Evolutionary conservation across 768 basidiomycete genomes (phyloP).

Genomic region (Leccinum subgranulosum): DNA sequence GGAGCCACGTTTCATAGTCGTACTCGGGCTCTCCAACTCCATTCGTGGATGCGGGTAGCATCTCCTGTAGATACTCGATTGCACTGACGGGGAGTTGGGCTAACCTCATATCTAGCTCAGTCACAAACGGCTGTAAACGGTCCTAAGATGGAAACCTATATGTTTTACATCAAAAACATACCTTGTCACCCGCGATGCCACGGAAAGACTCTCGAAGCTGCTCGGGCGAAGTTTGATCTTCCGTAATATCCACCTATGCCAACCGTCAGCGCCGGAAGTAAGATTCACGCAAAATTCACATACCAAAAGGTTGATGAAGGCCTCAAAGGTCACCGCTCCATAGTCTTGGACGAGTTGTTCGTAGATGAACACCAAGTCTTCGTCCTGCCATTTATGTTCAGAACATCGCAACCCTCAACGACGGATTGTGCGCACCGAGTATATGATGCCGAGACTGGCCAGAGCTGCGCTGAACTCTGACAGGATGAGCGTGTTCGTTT

Average conservation of each 20-base stretch:
- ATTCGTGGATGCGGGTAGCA: slow-evolving; percentile 62
- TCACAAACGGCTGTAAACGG: slow-evolving; percentile 73
- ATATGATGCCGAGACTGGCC: slow-evolving; percentile 91
- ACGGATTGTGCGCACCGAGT: slow-evolving; percentile 52
- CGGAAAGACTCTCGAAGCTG: slow-evolving; percentile 94
- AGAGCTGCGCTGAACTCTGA: slow-evolving; percentile 93
- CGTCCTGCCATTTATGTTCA: slow-evolving; percentile 49
- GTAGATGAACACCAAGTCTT: slow-evolving; percentile 83
- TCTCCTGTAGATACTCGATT: slow-evolving; percentile 78
- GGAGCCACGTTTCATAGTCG: slow-evolving; percentile 81
- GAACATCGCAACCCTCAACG: not conserved
- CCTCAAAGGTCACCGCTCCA: slow-evolving; percentile 89
- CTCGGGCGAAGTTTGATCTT: slow-evolving; percentile 91
- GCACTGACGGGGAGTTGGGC: slow-evolving; percentile 74
- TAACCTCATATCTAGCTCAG: slow-evolving; percentile 86
- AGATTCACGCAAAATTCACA: not conserved
- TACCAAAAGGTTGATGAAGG: slow-evolving; percentile 92
- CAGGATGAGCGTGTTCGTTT: slow-evolving; percentile 79
- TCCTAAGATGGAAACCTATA: not conserved
- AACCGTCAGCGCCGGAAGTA: not conserved
- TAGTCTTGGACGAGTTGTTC: slow-evolving; percentile 76
- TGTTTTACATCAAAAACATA: slow-evolving; percentile 27
- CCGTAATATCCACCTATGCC: slow-evolving; percentile 84
- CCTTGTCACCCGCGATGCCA: slow-evolving; percentile 88
- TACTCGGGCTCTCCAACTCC: slow-evolving; percentile 64